Evolutionary conservation across 1,284 basidiomycete genomes (phyloP).

Genomic region (Naganishia liquefaciens): DNA sequence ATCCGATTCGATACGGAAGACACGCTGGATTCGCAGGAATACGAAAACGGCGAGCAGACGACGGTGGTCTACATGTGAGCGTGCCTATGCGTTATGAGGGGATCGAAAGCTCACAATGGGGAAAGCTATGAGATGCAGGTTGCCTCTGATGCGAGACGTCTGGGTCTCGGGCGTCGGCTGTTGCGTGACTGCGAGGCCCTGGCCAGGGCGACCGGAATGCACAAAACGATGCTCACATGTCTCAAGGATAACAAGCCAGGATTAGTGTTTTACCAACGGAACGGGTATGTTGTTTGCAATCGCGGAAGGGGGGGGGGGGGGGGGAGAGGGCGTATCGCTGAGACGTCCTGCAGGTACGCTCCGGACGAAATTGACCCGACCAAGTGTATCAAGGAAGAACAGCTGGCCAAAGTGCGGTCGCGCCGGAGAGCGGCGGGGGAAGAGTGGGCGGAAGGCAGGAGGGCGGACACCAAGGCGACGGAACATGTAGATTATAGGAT

Average conservation of each 20-base stretch:
- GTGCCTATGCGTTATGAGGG: neutral
- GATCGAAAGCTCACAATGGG: neutral
- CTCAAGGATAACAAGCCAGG: constrained; percentile 43
- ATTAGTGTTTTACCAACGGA: constrained; percentile 43
- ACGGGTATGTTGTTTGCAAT: constrained; percentile 36
- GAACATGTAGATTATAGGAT: constrained; percentile 35
- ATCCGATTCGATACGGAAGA: constrained; percentile 54
- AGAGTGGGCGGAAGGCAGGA: neutral
- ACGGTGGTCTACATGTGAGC: constrained; percentile 30
- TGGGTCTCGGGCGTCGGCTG: constrained; percentile 42
- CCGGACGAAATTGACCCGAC: constrained; percentile 53
- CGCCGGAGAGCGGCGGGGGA: constrained; percentile 36
- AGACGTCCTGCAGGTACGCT: constrained; percentile 33
- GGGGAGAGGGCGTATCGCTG: neutral
- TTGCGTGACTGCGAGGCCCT: constrained; percentile 44
- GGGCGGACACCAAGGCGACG: constrained; percentile 18
- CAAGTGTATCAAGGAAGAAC: constrained; percentile 33
- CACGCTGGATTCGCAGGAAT: constrained; percentile 41
- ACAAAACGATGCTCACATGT: constrained; percentile 52
- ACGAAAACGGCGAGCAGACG: constrained; percentile 16
- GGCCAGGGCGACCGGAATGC: constrained; percentile 42
- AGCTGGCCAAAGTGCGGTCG: constrained; percentile 7
- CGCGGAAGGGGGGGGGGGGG: no score
- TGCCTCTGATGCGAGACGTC: constrained; percentile 31
- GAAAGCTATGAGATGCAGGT: constrained; percentile 51